Conservation (phyloP, 768 basidiomycete genomes). For the Lactifluus piperatus region DNA sequence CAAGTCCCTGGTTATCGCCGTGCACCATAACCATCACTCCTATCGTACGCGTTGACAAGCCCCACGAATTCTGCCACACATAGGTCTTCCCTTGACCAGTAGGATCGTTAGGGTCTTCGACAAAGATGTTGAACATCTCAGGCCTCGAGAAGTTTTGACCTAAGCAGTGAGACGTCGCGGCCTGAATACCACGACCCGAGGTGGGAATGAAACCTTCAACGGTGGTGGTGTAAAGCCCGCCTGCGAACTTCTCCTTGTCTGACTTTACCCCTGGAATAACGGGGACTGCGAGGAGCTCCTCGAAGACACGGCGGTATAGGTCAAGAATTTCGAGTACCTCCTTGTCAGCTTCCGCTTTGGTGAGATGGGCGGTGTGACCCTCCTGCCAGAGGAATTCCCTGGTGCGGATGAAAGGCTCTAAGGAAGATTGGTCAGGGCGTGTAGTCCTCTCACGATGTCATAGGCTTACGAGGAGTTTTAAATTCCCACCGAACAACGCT, state of each 20-base stretch:
- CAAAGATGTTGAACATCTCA: constrained; percentile 96
- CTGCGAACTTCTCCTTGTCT: constrained; percentile 99
- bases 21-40: constrained; percentile 99
- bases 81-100: constrained; percentile 59
- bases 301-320: constrained; percentile 90
- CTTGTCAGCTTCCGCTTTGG: constrained; percentile 79
- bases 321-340: constrained; percentile 95
- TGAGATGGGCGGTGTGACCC: constrained; percentile 92
- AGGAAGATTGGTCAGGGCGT: neutral
- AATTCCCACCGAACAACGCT: constrained; percentile 99
- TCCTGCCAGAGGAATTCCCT: constrained; percentile 99
- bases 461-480: constrained; percentile 83
- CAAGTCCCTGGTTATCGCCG: constrained; percentile 94
- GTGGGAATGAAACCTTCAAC: constrained; percentile 97
- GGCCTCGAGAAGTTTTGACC: constrained; percentile 96
- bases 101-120: constrained; percentile 84
- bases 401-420: constrained; percentile 97
- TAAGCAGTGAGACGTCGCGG: constrained; percentile 93
- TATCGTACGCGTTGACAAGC: constrained; percentile 89
- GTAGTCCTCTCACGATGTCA: neutral
- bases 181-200: constrained; percentile 95
- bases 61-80: constrained; percentile 99
- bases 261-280: constrained; percentile 97
- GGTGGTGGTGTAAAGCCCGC: constrained; percentile 96
- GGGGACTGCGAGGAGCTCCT: constrained; percentile 94